phyloP scores from a whole-genome alignment of 2,329 filamentous ascomycete species.

The Talaromyces atroroseus region DNA sequence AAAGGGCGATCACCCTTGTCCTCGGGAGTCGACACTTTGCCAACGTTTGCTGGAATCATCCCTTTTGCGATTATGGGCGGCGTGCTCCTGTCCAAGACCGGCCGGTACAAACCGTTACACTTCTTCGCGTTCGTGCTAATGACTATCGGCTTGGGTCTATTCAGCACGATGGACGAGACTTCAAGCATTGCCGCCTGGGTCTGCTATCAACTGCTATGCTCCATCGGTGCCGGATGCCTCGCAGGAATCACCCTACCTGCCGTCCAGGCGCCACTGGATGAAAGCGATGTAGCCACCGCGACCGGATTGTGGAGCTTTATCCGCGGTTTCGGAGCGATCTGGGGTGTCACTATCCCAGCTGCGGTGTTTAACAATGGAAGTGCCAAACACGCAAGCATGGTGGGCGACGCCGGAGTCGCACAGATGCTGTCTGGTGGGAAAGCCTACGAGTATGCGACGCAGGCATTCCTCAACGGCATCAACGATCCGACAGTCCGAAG shows the following conservation, averaged over 20 bases:
- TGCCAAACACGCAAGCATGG: slow-evolving; percentile 2
- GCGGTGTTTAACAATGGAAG: slow-evolving; percentile 26
- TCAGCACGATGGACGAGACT: slow-evolving; percentile 19
- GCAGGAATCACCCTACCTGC: slow-evolving; percentile 24
- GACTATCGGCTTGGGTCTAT: slow-evolving; percentile 22
- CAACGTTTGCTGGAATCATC: slow-evolving; percentile 20
- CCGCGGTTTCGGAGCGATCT: slow-evolving; percentile 26
- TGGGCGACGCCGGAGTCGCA: neutral
- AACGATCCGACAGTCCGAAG: neutral
- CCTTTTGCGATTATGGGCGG: slow-evolving; percentile 27
- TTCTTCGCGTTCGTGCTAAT: slow-evolving; percentile 23
- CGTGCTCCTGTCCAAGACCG: slow-evolving; percentile 27
- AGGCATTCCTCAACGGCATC: neutral
- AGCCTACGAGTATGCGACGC: slow-evolving; percentile 21
- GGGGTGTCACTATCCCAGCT: slow-evolving; percentile 24
- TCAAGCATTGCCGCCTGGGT: slow-evolving; percentile 24
- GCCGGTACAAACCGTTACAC: slow-evolving; percentile 28
- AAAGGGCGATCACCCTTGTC: slow-evolving; percentile 25
- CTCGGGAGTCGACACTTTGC: slow-evolving; percentile 27
- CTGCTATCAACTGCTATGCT: slow-evolving; percentile 25
- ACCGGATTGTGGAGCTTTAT: slow-evolving; percentile 26
- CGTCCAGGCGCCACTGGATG: slow-evolving; percentile 23
- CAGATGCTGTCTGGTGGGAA: slow-evolving; percentile 16
- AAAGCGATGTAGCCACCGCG: slow-evolving; percentile 23
- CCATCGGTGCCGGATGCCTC: slow-evolving; percentile 22